phyloP scores from a whole-genome alignment of 2,329 filamentous ascomycete genomes.

The Passalora sequoiae region DNA sequence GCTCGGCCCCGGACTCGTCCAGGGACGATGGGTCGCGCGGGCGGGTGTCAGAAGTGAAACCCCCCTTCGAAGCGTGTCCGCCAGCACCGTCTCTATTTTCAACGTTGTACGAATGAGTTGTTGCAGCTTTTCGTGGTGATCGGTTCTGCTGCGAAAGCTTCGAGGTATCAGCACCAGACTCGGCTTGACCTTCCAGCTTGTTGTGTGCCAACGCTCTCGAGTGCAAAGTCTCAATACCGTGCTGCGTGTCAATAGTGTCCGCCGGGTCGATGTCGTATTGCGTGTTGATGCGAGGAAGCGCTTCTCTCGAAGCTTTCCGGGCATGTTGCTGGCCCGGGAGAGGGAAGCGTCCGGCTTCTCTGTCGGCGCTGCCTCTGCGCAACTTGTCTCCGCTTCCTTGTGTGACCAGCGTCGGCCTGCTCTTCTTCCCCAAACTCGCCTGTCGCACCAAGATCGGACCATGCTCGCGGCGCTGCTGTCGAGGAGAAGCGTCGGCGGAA shows the following conservation, averaged over 20 bases:
- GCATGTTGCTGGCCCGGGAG: slow-evolving; percentile 21
- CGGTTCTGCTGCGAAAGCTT: background rate
- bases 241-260: slow-evolving; percentile 3
- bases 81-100: slow-evolving; percentile 1
- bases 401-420: slow-evolving; percentile 45
- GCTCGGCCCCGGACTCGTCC: slow-evolving; percentile 29
- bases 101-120: background rate
- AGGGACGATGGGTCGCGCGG: slow-evolving; percentile 33
- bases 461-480: slow-evolving; percentile 1
- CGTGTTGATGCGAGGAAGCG: too few species aligned
- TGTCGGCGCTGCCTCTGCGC: slow-evolving; percentile 13
- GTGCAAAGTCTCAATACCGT: background rate
- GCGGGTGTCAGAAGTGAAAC: slow-evolving; percentile 33
- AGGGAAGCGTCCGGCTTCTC: slow-evolving; percentile 10
- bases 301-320: slow-evolving; percentile 6
- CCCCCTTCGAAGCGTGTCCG: slow-evolving; percentile 22
- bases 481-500: slow-evolving; percentile 1
- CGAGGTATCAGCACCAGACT: slow-evolving; percentile 5
- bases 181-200: slow-evolving; percentile 14
- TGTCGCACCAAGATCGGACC: slow-evolving; percentile 38
- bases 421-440: slow-evolving; percentile 46
- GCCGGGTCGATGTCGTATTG: background rate
- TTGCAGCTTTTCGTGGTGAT: background rate
- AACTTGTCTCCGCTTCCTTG: slow-evolving; percentile 41
- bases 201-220: slow-evolving; percentile 9